Base-by-base conservation (phyloP, 352 stramenopile genomes). In the Pythium biforme region DNA sequence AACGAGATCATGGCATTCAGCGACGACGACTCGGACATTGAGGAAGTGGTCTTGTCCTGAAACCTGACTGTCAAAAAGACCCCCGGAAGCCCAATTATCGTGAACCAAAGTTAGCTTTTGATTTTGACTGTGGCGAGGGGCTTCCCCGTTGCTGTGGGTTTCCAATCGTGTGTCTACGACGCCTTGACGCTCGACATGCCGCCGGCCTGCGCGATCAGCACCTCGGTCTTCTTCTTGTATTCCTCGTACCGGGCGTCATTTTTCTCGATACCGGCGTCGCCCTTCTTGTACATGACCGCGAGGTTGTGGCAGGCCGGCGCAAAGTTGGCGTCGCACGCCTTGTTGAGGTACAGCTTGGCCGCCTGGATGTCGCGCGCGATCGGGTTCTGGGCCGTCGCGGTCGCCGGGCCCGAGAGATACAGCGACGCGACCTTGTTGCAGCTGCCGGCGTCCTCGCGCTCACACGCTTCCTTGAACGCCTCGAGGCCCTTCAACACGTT, bases 231-330 rank as follows among this genome's bases (percentile, higher is more conserved):
- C 22, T 76, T 65, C 58, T 79, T 77, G 67, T 92, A 95, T 58
- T 90, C 69, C 17, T 94, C 59, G 56, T 90, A 92, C 52, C 80
- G 79, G 23, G 64, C 57, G 39, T 90, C 74, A 55, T 89, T 74
- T 70, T 89, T 72, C 15, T 77, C 64, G 27, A 94, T 76, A 37
- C 77, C 78, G n/a, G 64, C 72, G 65, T 96, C 87, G 33, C 87
- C 87, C 37, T 90, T 92, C 69, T 94, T 94, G 81, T 83, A 94
- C 85, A 94, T 92, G 37, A 96, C 87, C 4, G 87, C 87, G 34
- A 96, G 66, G 55, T 96, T 96, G 68, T 96, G 86, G 70, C 87
- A 96, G 37, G 87, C 87, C 51, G 87, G 87, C 15, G 85, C 87
- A 59, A 92, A 93, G 64, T 93, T 94, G 61, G 82, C 79, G 45